Conservation (phyloP, 352 stramenopile genomes). For the Phytophthora tentaculata region DNA sequence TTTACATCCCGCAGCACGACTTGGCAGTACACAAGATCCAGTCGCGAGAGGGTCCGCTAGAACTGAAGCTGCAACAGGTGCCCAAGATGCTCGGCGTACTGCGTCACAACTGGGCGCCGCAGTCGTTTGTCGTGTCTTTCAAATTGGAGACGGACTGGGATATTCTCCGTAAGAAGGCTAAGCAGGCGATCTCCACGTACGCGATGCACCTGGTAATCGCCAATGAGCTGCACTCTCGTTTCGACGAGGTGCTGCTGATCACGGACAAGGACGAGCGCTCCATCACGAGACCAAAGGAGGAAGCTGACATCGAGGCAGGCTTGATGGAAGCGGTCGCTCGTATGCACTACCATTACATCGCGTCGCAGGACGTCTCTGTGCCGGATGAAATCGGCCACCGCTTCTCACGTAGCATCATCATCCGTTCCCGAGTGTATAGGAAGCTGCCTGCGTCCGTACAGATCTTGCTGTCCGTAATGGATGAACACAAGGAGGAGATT, state of each 20-base stretch:
- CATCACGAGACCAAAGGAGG: slow-evolving; percentile 61
- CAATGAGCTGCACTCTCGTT: slow-evolving; percentile 96
- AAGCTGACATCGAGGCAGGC: slow-evolving; percentile 66
- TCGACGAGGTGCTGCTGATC: slow-evolving; percentile 90
- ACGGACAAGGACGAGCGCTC: slow-evolving; percentile 59
- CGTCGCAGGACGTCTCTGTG: slow-evolving; percentile 61
- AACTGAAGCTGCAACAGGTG: slow-evolving; percentile 92
- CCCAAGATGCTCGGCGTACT: slow-evolving; percentile 97
- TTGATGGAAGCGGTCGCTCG: slow-evolving; percentile 70
- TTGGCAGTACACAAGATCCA: slow-evolving; percentile 98
- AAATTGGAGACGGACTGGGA: slow-evolving; percentile 98
- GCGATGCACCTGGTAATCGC: slow-evolving; percentile 97
- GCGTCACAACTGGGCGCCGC: slow-evolving; percentile 91
- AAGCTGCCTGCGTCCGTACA: slow-evolving; percentile 50
- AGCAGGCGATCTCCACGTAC: slow-evolving; percentile 94
- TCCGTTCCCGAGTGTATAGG: slow-evolving; percentile 43
- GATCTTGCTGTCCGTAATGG: slow-evolving; percentile 46
- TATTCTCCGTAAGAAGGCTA: slow-evolving; percentile 94
- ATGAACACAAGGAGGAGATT: slow-evolving; percentile 81
- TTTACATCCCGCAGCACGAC: slow-evolving; percentile 94
- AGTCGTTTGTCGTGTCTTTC: slow-evolving; percentile 97
- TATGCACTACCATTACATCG: slow-evolving; percentile 81
- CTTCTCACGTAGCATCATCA: slow-evolving; percentile 31
- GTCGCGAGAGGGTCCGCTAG: slow-evolving; percentile 72
- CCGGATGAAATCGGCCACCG: slow-evolving; percentile 55